Base-by-base conservation (phyloP, 345 rosid genomes). In the Populus deltoides region DNA sequence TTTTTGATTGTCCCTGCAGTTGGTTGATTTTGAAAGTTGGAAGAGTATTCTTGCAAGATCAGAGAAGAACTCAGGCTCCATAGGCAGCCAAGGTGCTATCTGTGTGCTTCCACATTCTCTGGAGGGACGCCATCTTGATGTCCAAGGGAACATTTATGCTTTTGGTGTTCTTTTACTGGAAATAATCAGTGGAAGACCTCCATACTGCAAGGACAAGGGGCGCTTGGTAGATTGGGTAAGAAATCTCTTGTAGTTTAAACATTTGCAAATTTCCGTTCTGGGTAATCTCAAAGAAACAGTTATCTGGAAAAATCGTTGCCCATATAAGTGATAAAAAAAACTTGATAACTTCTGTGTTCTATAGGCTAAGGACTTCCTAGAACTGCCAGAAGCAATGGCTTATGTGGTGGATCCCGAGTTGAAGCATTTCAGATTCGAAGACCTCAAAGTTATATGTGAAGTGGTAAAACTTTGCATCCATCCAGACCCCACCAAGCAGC, bases 11-110 rank as follows among this genome's bases (percentile, higher is more conserved):
- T 69, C 75, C 68, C 63, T 84, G 86, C 89, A 96, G 99, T 85
- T 96, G 85, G 95, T 96, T 35, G 99, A 96, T 86, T 96, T 96
- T 70, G 99, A 92, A 70, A 91, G 97, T 82, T 96, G 99, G 99
- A 96, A 94, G 87, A 86, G 91, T 29, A 92, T 96, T 79, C 94
- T 92, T 80, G 89, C 88, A 10, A 92, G 99, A 86, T 91, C 97
- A 66, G 95, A 91, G 74, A 96, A 90, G 89, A 93, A 92, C 84
- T 83, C 94, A 7, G 91, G 92, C 47, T 81, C 94, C 77, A 83
- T 96, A 9, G 87, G 90, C 75, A 87, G 85, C 87, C 91, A 90
- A 72, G 99, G 99, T 51, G 87, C 90, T 22, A 76, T 92, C 36
- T 96, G 99, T 67, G 84, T 93, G 63, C 98, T 92, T 68, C 91